Evolutionary conservation across 805 yeast genomes (phyloP), one percentile per base, ranked within the genome.

Genomic region (Pichia sporocuriosa): DNA sequence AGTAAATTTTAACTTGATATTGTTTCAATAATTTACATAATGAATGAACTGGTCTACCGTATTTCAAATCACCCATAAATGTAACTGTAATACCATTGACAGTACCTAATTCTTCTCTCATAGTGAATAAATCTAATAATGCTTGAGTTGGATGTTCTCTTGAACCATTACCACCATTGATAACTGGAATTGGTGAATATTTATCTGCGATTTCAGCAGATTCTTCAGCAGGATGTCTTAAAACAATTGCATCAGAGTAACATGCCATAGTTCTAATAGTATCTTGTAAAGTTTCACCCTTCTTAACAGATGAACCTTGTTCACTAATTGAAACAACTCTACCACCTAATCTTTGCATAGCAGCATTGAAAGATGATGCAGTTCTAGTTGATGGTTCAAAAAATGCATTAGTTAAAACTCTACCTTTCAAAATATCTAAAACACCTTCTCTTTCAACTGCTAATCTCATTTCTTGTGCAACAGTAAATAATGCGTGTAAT

Each of bases 71-170:
- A 60, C 99, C 99, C 96, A 93, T 88, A 67, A 93, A 93, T 4
- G 99, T 93, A 50, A 93, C 93, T 28, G 96, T 88, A 59, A 94
- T 83, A 62, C 97, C 97, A 63, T 93, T 93, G 42, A 94, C 97
- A 45, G 97, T 87, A 62, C 99, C 99, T 51, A 93, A 73, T 70
- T 93, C 99, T 68, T 93, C 99, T 70, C 99, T 86, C 56, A 93
- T 93, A 40, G 99, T 93, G 76, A 90, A 93, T 66, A 93, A 71
- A 63, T 93, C 99, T 59, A 94, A 73, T 71, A 93, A 85, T 2
- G 98, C 98, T 69, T 93, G 99, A 20, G 97, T 85, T 57, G 99
- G 99, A 66, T 93, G 99, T 71, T 93, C 99, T 65, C 87, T 81
- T 40, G 96, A 73, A 29, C 99, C 99, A 63, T 93, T 93, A 59